These are phyloP conservation scores for Canavalia gladiata DNA, from an alignment of 306 rosid species.

Conservation along the genomic window DNA sequence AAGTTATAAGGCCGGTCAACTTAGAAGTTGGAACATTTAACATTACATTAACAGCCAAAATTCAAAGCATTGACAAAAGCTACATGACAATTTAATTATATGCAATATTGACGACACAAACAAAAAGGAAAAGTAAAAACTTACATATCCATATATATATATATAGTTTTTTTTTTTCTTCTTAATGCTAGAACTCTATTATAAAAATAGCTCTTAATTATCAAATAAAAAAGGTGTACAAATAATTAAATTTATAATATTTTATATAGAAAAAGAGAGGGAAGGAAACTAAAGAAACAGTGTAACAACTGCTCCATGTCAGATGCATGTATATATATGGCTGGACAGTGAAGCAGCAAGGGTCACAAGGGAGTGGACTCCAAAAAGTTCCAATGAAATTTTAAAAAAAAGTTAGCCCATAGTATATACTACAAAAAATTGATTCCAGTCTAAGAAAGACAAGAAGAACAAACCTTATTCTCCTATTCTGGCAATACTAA, in stretches of 20 bases:
- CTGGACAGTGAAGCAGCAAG: neutral
- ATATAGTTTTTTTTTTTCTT: neutral
- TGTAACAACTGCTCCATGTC: slow-evolving; percentile 6
- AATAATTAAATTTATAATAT: neutral
- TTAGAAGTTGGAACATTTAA: slow-evolving; percentile 41
- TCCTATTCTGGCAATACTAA: slow-evolving; percentile 71
- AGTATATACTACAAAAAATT: slow-evolving; percentile 40
- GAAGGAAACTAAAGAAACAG: neutral
- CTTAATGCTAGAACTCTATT: neutral
- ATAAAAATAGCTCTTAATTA: neutral
- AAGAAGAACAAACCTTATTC: slow-evolving; percentile 81
- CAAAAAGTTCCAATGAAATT: slow-evolving; percentile 49
- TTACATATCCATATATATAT: neutral
- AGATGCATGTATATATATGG: slow-evolving; percentile 24
- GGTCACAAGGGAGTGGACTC: slow-evolving; percentile 33
- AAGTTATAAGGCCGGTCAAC: slow-evolving; percentile 33
- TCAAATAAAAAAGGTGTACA: neutral
- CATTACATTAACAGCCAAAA: slow-evolving; percentile 32
- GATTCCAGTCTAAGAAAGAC: slow-evolving; percentile 78
- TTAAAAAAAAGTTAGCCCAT: slow-evolving; percentile 38
- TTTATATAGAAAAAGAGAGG: neutral
- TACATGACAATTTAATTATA: slow-evolving; percentile 11
- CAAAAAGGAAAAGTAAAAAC: neutral
- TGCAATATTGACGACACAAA: neutral
- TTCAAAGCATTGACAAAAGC: slow-evolving; percentile 36